phyloP scores from a whole-genome alignment of 495 filamentous ascomycete genomes.

The Aspergillus nidulans region DNA sequence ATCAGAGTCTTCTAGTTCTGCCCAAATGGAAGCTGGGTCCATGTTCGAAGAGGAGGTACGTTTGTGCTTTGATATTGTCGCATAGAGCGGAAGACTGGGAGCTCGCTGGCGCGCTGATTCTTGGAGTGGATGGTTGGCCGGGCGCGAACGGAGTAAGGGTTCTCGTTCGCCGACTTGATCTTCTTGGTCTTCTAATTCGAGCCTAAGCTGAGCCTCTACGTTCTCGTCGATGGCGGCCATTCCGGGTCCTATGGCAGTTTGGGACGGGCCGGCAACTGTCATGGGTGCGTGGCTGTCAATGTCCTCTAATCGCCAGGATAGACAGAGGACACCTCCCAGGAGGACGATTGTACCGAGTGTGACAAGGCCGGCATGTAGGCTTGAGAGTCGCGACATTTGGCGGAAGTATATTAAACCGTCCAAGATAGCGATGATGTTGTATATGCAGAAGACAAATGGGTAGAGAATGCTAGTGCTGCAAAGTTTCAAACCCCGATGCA shows the following conservation, averaged over 20 bases:
- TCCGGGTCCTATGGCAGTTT: constrained; percentile 40
- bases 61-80: constrained; percentile 23
- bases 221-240: constrained; percentile 42
- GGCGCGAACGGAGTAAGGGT: constrained; percentile 30
- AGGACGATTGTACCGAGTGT: constrained; percentile 82
- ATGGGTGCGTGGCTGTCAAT: constrained; percentile 53
- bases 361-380: constrained; percentile 76
- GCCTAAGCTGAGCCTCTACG: constrained; percentile 17
- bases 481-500: constrained; percentile 88
- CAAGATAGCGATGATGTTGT: constrained; percentile 97
- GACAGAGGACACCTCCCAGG: constrained; percentile 79
- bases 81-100: constrained; percentile 36
- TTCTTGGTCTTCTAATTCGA: constrained; percentile 32
- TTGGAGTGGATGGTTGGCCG: constrained; percentile 15
- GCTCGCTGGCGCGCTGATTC: constrained; percentile 27
- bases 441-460: constrained; percentile 97
- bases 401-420: constrained; percentile 97
- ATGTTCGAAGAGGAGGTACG: constrained; percentile 27
- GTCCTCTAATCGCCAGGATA: constrained; percentile 89
- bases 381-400: constrained; percentile 72
- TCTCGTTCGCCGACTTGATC: constrained; percentile 33
- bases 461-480: constrained; percentile 96
- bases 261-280: constrained; percentile 33
- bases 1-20: constrained; percentile 47
- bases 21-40: constrained; percentile 47